Evolutionary conservation across 306 rosid genomes (phyloP), one percentile per base, ranked within the genome.

Genomic region (Hippophae tibetana): DNA sequence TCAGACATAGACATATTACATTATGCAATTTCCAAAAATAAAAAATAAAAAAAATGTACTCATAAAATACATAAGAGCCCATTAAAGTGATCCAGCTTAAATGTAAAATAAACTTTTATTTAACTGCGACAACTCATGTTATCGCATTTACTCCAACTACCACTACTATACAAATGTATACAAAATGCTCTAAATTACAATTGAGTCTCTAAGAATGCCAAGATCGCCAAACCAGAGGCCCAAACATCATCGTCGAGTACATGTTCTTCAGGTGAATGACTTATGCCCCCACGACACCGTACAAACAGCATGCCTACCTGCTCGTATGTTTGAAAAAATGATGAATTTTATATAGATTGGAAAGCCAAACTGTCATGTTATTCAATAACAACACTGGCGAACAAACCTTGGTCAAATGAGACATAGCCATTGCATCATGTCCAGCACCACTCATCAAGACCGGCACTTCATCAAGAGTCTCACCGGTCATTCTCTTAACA

Each of bases 351-450:
- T 64, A 43, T 38, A 50, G 18, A 7, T 13, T 10, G 13, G 8
- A 8, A 71, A 41, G 43, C 2, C 46, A 10, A 26, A 49, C 7
- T 43, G 26, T 41, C 41, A 61, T 13, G 10, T 42, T 7, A 5
- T n/a, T 45, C 54, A 10, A 6, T 7, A 31, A 46, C 42, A 13
- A 51, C 40, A 66, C 31, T 40, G 18, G 47, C 54, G 61, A 72
- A 58, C 56, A 64, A 62, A 81, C 98, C 96, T 85, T 87, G 7
- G 98, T 87, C 58, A 92, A 76, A 75, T 69, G 95, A 63, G 96
- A 85, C 72, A 92, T 81, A 44, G 95, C 96, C 98, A 92, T 92
- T 27, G 96, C 93, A 73, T 92, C 98, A 43, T 87, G 98, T 10
- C 96, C 96, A 25, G 98, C 98, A 54, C 96, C 96, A 68, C 98